Evolutionary conservation across 306 rosid species (phyloP).

Genomic region (Rosa chinensis): DNA sequence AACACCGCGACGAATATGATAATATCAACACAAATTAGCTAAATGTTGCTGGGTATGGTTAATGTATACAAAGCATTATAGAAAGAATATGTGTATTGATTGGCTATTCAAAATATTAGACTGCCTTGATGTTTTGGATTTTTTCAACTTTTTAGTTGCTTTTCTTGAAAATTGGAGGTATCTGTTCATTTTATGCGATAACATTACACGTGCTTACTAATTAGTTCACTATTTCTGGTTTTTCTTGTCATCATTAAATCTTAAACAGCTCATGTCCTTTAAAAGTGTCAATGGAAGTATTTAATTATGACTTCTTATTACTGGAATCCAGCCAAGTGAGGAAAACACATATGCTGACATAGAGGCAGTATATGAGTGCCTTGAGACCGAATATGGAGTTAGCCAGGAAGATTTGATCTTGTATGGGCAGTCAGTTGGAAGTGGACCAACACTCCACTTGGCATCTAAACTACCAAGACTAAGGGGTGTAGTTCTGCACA

Average conservation of each 20-base stretch:
- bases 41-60: neutral
- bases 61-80: neutral
- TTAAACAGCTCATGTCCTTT: conserved; percentile 2
- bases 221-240: neutral
- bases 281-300: neutral
- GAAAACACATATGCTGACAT: conserved; percentile 91
- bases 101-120: conserved; percentile 1
- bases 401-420: conserved; percentile 93
- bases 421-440: conserved; percentile 98
- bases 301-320: neutral
- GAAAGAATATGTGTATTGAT: neutral
- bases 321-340: conserved; percentile 85
- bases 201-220: conserved; percentile 1
- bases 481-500: conserved; percentile 90
- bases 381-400: conserved; percentile 84
- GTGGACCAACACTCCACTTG: conserved; percentile 96
- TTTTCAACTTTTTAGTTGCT: neutral
- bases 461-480: conserved; percentile 92
- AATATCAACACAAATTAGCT: neutral
- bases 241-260: conserved; percentile 8
- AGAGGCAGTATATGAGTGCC: conserved; percentile 95
- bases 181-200: neutral
- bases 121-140: conserved; percentile 19
- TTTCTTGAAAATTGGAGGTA: neutral
- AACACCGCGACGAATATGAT: neutral